These are phyloP conservation scores for Penicillium cinerascens DNA, from an alignment of 495 filamentous ascomycete species.

Conservation along the genomic window DNA sequence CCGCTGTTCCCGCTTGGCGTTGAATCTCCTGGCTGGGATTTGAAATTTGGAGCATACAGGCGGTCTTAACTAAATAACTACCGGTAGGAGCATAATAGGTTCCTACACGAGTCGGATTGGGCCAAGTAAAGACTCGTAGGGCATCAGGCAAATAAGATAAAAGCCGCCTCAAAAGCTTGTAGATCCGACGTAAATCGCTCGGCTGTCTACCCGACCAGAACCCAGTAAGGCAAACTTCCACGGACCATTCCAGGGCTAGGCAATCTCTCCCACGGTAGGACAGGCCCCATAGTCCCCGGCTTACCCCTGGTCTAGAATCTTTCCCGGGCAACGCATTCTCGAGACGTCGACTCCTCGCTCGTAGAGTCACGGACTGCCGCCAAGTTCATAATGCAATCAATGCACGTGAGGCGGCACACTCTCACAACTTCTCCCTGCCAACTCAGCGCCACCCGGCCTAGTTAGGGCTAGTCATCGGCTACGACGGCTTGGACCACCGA, in stretches of 20 bases:
- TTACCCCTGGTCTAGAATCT: slow-evolving; percentile 1
- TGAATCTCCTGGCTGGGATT: not conserved
- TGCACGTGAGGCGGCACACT: not conserved
- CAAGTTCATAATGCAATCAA: not conserved
- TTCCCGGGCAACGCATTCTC: not conserved
- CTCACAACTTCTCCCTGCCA: not conserved
- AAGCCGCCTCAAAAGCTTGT: slow-evolving; percentile 2
- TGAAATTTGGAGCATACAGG: not conserved
- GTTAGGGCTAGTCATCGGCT: slow-evolving; percentile 10
- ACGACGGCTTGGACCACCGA: slow-evolving; percentile 5
- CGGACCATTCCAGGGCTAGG: not conserved
- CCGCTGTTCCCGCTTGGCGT: not conserved
- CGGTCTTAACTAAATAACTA: no score
- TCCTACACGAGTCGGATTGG: not conserved
- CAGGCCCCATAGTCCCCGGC: not conserved
- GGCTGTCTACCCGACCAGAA: not conserved
- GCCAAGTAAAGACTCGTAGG: not conserved
- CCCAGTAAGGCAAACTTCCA: not conserved
- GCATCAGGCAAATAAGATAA: not conserved
- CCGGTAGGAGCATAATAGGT: no score
- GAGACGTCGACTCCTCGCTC: not conserved
- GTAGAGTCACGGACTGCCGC: not conserved
- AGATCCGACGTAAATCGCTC: no score
- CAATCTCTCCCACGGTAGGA: not conserved
- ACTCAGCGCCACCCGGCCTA: slow-evolving; percentile 8